Evolutionary conservation across 257 asterid genomes (phyloP), one percentile per base, ranked within the genome.

Genomic region (Nicotiana tabacum): DNA sequence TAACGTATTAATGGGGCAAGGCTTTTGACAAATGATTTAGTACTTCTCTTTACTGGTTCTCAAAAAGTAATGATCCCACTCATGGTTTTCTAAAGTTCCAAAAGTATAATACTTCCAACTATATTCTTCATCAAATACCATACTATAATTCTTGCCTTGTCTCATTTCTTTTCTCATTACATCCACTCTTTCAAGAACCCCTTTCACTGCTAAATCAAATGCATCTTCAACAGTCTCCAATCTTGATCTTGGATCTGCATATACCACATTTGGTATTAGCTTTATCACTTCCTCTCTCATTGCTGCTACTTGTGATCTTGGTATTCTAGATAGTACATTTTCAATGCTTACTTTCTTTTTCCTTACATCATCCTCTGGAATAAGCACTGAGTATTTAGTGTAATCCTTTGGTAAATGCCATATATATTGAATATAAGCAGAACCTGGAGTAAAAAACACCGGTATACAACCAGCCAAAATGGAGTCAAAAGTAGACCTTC

Each of bases 391-490:
- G 9, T 93, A 94, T 8, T 88, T 89, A 4, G 48, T n/a, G 61
- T 76, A 87, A 46, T 92, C 87, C 78, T 58, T 87, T 0, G 98
- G 99, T 66, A 96, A 78, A 69, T 94, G 96, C 98, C 99, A 96
- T 4, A 91, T 56, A 77, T 96, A 96, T 83, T 96, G 98, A 16
- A 96, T 92, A 27, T 93, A 96, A 6, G 97, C 91, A 0, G 99
- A 94, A 0, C 77, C 97, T 0, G 98, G 99, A 24, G 53, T 87
- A 88, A 94, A 94, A 84, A 96, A 93, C 6, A 96, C 98, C 0
- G 98, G 99, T 3, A 96, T 92, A 61, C 99, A 96, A 0, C 98
- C 99, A 0, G 98, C 97, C 0, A 92, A 74, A 39, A 96, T 94
- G 2, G 99, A 79, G 43, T 96, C 99, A 18, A 94, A 94, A 0